Evolutionary conservation across 129 eudicot species (phyloP).

Genomic region (Lactuca saligna): DNA sequence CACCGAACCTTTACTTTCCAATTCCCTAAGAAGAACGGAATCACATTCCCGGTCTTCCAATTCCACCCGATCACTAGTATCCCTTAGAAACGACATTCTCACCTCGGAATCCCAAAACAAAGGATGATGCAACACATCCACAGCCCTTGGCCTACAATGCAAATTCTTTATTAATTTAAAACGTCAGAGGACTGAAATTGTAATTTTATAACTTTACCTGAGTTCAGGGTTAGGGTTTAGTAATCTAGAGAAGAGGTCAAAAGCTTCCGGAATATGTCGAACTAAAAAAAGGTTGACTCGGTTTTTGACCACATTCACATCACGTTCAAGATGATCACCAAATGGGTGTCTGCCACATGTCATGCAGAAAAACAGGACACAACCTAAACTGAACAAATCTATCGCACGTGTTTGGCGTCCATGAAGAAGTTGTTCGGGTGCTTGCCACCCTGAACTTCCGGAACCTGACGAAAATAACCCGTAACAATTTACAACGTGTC

Average conservation of each 20-base stretch:
- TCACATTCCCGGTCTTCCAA: constrained; percentile 69
- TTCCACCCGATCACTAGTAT: constrained; percentile 91
- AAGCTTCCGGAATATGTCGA: constrained; percentile 86
- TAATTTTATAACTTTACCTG: constrained; percentile 45
- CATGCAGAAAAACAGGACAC: constrained; percentile 82
- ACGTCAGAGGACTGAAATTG: not conserved
- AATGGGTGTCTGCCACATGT: constrained; percentile 96
- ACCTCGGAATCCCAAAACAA: constrained; percentile 79
- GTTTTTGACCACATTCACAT: constrained; percentile 67
- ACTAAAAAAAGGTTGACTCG: constrained; percentile 71
- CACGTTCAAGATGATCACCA: constrained; percentile 89
- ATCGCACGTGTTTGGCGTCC: constrained; percentile 95
- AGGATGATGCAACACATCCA: constrained; percentile 77
- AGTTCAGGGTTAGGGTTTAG: constrained; percentile 57
- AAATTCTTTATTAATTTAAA: too few relatives aligned
- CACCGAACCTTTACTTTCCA: constrained; percentile 63
- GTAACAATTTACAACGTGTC: not conserved
- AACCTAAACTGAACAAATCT: constrained; percentile 90
- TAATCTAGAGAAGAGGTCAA: constrained; percentile 63
- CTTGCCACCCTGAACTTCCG: constrained; percentile 99
- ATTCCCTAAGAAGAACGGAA: constrained; percentile 56
- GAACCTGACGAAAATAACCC: constrained; percentile 46
- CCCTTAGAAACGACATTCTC: constrained; percentile 76
- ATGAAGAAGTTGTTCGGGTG: constrained; percentile 92
- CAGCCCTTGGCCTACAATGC: constrained; percentile 68